These are phyloP conservation scores for Telopea speciosissima DNA, from an alignment of 177 flowering plant species.

Conservation along the genomic window DNA sequence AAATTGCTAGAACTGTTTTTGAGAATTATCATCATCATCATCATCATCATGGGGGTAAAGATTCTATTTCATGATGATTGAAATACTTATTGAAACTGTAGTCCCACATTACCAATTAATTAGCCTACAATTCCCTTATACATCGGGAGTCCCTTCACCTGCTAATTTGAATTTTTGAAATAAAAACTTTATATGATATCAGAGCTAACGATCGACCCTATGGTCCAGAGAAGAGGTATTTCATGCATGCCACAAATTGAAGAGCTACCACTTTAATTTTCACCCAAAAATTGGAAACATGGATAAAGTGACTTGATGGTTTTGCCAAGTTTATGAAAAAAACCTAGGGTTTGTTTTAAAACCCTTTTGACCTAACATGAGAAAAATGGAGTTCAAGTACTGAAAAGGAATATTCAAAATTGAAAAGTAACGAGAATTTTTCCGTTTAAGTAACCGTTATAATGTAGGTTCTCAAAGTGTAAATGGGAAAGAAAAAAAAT, in stretches of 20 bases:
- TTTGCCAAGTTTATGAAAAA: constrained; percentile 8
- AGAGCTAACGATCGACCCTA: too few species aligned
- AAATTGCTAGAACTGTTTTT: too few species aligned
- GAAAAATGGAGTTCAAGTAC: constrained; percentile 21
- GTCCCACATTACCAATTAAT: too few species aligned
- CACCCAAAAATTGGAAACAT: background rate
- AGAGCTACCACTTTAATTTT: background rate
- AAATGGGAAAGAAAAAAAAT: constrained; percentile 12
- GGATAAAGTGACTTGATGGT: constrained; percentile 4
- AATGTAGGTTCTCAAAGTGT: constrained; percentile 18
- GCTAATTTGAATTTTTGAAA: too few species aligned
- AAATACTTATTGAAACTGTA: too few species aligned
- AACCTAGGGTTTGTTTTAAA: constrained; percentile 2
- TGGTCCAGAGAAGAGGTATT: too few species aligned
- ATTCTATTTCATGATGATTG: too few species aligned
- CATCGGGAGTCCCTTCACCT: too few species aligned
- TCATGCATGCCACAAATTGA: background rate
- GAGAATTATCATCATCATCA: too few species aligned
- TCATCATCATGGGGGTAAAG: too few species aligned
- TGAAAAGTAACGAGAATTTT: constrained; percentile 31
- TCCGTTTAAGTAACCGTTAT: constrained; percentile 17
- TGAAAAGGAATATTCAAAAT: constrained; percentile 36
- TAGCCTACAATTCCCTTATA: too few species aligned
- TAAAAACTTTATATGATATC: too few species aligned
- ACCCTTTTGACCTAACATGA: constrained; percentile 23